These are phyloP conservation scores for Miamiensis avidus DNA, from an alignment of 169 alveolate genomes.

Conservation along the genomic window DNA sequence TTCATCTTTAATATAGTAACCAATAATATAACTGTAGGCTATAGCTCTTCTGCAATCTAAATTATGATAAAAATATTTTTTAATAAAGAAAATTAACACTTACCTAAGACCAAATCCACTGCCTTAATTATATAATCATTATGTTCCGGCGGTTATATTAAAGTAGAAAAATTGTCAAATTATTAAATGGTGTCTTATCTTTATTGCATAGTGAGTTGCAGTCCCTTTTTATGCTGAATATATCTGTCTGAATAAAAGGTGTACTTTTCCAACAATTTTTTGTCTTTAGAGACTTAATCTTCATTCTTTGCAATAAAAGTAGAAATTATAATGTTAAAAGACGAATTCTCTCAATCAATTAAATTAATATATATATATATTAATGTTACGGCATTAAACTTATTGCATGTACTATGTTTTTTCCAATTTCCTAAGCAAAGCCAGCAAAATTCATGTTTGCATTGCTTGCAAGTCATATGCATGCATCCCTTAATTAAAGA, in stretches of 20 bases:
- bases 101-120: too few relatives aligned
- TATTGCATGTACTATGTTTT: conserved; percentile 6
- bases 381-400: background rate
- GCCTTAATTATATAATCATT: too few relatives aligned
- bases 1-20: background rate
- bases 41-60: background rate
- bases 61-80: too few relatives aligned
- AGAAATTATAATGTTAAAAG: too few relatives aligned
- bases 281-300: background rate
- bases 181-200: background rate
- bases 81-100: too few relatives aligned
- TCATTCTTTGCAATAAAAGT: too few relatives aligned
- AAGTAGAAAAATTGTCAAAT: too few relatives aligned
- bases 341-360: background rate
- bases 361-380: too few relatives aligned
- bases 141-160: too few relatives aligned
- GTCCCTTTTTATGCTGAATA: background rate
- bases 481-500: conserved; percentile 39
- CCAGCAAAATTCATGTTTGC: conserved; percentile 55
- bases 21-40: background rate
- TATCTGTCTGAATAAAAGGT: background rate
- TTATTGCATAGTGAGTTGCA: too few relatives aligned
- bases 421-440: conserved; percentile 43
- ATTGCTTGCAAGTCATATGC: conserved; percentile 55
- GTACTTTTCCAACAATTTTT: too few relatives aligned